phyloP scores from a whole-genome alignment of 2,329 filamentous ascomycete genomes.

The Blastomyces emzantsi region DNA sequence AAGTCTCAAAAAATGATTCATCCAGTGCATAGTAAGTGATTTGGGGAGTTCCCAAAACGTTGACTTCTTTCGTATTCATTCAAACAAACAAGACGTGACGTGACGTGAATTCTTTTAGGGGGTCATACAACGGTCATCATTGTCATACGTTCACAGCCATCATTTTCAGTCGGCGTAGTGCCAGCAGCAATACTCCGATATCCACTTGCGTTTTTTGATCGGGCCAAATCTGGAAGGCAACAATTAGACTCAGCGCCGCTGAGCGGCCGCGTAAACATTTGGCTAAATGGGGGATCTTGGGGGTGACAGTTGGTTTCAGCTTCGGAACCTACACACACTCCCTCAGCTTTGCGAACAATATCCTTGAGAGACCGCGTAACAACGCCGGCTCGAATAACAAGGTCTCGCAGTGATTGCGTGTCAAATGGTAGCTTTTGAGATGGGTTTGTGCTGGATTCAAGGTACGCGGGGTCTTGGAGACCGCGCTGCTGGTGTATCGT shows the following conservation, averaged over 20 bases:
- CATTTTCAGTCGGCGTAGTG: constrained; percentile 12
- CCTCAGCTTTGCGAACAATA: constrained; percentile 42
- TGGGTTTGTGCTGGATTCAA: constrained; percentile 20
- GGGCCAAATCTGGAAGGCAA: constrained; percentile 3
- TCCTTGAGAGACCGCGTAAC: constrained; percentile 43
- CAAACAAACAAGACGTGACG: background rate
- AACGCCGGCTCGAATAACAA: constrained; percentile 46
- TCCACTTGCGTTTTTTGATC: constrained; percentile 3
- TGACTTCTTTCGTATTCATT: background rate
- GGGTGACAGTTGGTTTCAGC: constrained; percentile 19
- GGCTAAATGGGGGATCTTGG: constrained; percentile 39
- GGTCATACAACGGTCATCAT: constrained; percentile 13
- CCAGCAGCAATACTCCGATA: constrained; percentile 2
- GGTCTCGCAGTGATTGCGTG: constrained; percentile 53
- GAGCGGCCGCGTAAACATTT: constrained; percentile 39
- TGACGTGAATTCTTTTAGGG: background rate
- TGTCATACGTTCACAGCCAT: constrained; percentile 13
- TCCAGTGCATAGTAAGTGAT: background rate
- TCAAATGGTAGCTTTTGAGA: constrained; percentile 56
- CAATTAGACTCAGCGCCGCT: constrained; percentile 23
- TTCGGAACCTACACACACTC: constrained; percentile 27
- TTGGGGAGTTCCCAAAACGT: background rate
- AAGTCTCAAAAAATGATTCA: background rate
- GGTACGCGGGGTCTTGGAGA: constrained; percentile 19
- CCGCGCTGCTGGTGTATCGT: constrained; percentile 46